phyloP scores from a whole-genome alignment of 768 basidiomycete species.

The Boletus pseudo-olivaceus region DNA sequence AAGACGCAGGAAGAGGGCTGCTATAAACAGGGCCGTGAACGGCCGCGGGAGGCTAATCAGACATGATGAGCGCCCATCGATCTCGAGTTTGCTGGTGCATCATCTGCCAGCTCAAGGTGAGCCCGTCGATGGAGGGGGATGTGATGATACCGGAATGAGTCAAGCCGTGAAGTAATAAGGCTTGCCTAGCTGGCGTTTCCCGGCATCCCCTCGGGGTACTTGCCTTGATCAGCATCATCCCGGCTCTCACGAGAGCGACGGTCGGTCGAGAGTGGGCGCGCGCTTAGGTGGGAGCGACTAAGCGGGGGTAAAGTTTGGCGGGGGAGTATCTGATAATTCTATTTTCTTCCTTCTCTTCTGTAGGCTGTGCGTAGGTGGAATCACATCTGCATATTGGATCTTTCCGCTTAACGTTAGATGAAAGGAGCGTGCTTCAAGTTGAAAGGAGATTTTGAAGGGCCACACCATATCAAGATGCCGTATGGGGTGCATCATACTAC shows the following conservation, averaged over 20 bases:
- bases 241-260: constrained; percentile 13
- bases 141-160: constrained; percentile 14
- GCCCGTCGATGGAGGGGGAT: constrained; percentile 10
- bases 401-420: constrained; percentile 37
- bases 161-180: constrained; percentile 20
- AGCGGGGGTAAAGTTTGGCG: constrained; percentile 16
- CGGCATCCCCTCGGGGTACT: constrained; percentile 21
- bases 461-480: constrained; percentile 33
- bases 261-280: constrained; percentile 1
- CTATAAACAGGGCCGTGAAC: constrained; percentile 11
- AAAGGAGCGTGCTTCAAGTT: constrained; percentile 30
- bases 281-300: background rate
- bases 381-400: constrained; percentile 32
- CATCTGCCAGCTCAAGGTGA: constrained; percentile 20
- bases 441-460: constrained; percentile 23
- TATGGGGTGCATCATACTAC: constrained; percentile 33
- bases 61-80: constrained; percentile 17
- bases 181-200: constrained; percentile 14
- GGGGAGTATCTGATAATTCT: constrained; percentile 9
- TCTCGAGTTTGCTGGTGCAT: constrained; percentile 20
- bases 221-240: no score
- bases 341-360: constrained; percentile 11
- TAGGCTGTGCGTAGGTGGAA: constrained; percentile 26
- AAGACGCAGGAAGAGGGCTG: constrained; percentile 11
- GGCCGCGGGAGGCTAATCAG: constrained; percentile 23